Evolutionary conservation across 73 alveolate genomes (phyloP).

Genomic region (Effrenium voratum): DNA sequence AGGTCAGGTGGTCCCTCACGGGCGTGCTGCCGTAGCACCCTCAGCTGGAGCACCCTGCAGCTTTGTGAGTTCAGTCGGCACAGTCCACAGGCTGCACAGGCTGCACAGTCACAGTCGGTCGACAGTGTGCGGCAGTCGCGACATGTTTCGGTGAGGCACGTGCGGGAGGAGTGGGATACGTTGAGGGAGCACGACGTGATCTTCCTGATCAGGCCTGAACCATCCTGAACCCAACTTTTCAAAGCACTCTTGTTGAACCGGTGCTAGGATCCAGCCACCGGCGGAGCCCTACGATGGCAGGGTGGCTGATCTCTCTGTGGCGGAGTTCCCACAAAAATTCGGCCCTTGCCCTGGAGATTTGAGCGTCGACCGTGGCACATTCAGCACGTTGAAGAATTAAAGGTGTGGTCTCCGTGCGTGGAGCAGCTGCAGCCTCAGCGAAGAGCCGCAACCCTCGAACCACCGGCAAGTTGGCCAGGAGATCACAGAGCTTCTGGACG

Average conservation of each 20-base stretch:
- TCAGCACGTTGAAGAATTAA: not conserved
- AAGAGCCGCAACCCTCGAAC: not conserved
- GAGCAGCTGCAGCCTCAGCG: slow-evolving; percentile 22
- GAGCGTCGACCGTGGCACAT: not conserved
- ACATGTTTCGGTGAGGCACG: slow-evolving; percentile 18
- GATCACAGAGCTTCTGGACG: slow-evolving; percentile 96
- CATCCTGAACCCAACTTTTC: not conserved
- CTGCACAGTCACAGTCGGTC: not conserved
- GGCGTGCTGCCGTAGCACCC: slow-evolving; percentile 93
- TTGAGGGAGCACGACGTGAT: slow-evolving; percentile 95
- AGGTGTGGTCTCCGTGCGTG: slow-evolving; percentile 76
- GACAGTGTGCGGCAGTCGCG: not conserved
- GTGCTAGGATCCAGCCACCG: slow-evolving; percentile 35
- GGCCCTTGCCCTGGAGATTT: not conserved
- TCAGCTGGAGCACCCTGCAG: not conserved
- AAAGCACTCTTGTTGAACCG: not conserved
- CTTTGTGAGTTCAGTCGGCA: not conserved
- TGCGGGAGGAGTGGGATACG: slow-evolving; percentile 95
- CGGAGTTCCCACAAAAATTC: slow-evolving; percentile 89
- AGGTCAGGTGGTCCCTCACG: slow-evolving; percentile 95
- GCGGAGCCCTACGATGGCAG: slow-evolving; percentile 71
- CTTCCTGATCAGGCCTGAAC: slow-evolving; percentile 94
- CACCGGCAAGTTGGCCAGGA: slow-evolving; percentile 92
- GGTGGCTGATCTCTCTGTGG: slow-evolving; percentile 52
- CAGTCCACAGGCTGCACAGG: not conserved